A percentile compares a stretch with the other conserved stretches of the same genome.
Evolutionary conservation across 225 moss, liverwort and hornwort genomes (phyloP).

Genomic region (Polytrichum commune): DNA sequence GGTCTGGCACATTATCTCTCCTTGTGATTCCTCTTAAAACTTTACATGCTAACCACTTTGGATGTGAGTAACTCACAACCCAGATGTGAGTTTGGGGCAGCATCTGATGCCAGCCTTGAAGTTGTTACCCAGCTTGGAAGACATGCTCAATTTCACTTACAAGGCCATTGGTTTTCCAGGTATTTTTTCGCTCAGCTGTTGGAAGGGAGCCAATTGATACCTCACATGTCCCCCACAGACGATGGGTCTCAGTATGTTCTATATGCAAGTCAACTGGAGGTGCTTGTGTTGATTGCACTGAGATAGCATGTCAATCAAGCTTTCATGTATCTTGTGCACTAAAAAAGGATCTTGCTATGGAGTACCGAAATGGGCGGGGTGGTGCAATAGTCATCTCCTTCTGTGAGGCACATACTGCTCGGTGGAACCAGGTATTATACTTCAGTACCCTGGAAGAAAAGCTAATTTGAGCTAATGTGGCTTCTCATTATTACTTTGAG

Average conservation of each 20-base stretch:
- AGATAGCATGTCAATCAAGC: constrained; percentile 32
- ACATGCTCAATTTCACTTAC: neutral
- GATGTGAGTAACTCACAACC: too few relatives aligned
- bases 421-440: constrained; percentile 40
- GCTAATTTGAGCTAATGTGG: neutral
- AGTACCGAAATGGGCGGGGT: constrained; percentile 24
- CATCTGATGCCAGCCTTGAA: too few relatives aligned
- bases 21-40: too few relatives aligned
- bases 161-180: constrained; percentile 18
- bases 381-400: constrained; percentile 47
- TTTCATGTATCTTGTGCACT: constrained; percentile 53
- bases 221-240: constrained; percentile 26
- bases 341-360: constrained; percentile 41
- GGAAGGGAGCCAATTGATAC: constrained; percentile 42
- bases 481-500: neutral
- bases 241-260: constrained; percentile 33
- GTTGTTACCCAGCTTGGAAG: too few relatives aligned
- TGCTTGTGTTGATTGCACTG: constrained; percentile 47
- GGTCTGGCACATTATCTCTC: too few relatives aligned
- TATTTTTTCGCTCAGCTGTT: constrained; percentile 38
- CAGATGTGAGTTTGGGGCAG: too few relatives aligned
- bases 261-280: constrained; percentile 41
- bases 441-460: neutral
- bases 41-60: too few relatives aligned
- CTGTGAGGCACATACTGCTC: constrained; percentile 41